A percentile compares a stretch with the other conserved stretches of the same genome.
These are phyloP conservation scores for Melampsora allii-populina DNA, from an alignment of 1,284 basidiomycete genomes.

Conservation along the genomic window DNA sequence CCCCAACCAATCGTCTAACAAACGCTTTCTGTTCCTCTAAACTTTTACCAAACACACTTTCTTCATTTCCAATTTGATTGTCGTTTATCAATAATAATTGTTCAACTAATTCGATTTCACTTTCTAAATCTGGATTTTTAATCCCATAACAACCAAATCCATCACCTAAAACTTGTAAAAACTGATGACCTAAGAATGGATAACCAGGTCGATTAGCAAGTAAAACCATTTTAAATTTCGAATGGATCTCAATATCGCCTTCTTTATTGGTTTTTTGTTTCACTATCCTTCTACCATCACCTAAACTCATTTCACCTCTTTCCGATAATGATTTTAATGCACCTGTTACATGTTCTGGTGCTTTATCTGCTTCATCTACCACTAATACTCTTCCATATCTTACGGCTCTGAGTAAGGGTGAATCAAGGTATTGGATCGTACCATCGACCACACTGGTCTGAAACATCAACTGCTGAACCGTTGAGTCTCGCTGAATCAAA, in stretches of 20 bases:
- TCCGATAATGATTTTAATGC: slow-evolving; percentile 53
- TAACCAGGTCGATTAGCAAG: slow-evolving; percentile 54
- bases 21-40: neutral
- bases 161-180: slow-evolving; percentile 53
- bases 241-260: slow-evolving; percentile 48
- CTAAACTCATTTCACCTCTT: slow-evolving; percentile 53
- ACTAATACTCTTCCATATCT: slow-evolving; percentile 52
- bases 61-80: neutral
- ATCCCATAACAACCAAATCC: slow-evolving; percentile 53
- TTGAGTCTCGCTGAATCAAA: slow-evolving; percentile 43
- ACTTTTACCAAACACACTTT: neutral
- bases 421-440: slow-evolving; percentile 51
- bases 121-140: slow-evolving; percentile 52
- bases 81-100: slow-evolving; percentile 51
- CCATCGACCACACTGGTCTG: slow-evolving; percentile 49
- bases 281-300: slow-evolving; percentile 50
- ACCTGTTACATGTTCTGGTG: slow-evolving; percentile 52
- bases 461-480: slow-evolving; percentile 43
- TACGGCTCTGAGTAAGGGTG: slow-evolving; percentile 53
- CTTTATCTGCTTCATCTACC: slow-evolving; percentile 55
- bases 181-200: slow-evolving; percentile 53
- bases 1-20: neutral
- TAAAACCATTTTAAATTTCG: slow-evolving; percentile 53
- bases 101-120: slow-evolving; percentile 51
- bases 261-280: neutral